phyloP scores from a whole-genome alignment of 164 flowering plant species.

The Sextonia rubra region DNA sequence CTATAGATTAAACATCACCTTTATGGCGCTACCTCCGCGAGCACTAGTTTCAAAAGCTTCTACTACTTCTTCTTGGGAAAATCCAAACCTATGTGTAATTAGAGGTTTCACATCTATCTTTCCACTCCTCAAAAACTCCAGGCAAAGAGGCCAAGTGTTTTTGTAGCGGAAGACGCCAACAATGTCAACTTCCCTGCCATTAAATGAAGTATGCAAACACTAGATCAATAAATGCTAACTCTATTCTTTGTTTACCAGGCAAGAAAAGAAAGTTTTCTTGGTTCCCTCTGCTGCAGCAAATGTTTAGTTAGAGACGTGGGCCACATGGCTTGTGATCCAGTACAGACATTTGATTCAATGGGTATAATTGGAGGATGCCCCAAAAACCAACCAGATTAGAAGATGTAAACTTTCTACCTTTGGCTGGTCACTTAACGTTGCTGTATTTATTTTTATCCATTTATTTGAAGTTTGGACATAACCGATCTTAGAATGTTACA shows the following conservation, averaged over 20 bases:
- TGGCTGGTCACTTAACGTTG: not conserved
- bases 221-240: not conserved
- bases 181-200: constrained; percentile 82
- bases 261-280: not conserved
- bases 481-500: no score
- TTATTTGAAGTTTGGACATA: not conserved
- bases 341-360: not conserved
- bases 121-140: constrained; percentile 79
- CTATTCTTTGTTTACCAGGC: not conserved
- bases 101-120: constrained; percentile 97
- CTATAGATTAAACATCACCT: constrained; percentile 94
- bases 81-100: constrained; percentile 92
- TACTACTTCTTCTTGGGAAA: constrained; percentile 84
- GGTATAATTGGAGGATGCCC: not conserved
- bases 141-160: constrained; percentile 95
- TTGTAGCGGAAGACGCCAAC: constrained; percentile 82
- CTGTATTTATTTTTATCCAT: not conserved
- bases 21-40: constrained; percentile 81
- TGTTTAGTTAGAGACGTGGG: not conserved
- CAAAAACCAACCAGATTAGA: no score
- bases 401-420: no score
- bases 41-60: constrained; percentile 97
- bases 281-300: not conserved
- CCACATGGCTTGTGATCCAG: not conserved
- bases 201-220: not conserved